Base-by-base conservation (phyloP, 169 alveolate species). In the Toxoplasma gondii region DNA sequence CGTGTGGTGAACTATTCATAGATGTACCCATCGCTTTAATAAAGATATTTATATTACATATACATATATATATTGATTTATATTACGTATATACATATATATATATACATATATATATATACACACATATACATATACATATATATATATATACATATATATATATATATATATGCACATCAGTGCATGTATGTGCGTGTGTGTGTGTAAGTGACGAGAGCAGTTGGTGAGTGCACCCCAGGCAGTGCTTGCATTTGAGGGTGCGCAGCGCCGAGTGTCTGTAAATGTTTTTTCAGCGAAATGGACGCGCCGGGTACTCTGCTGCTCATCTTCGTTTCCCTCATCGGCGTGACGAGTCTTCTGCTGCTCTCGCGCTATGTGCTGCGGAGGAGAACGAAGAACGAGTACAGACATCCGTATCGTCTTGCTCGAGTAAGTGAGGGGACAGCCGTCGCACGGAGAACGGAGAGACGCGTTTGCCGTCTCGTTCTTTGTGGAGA, bases 291-390 rank as follows among this genome's bases (percentile, higher is more conserved):
- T 31, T 74, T 1, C 84, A 74, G 45, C 22, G 84, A 74, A 16
- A 2, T 31, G 2, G 43, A 74, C 1, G 45, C 45, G 39, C 84
- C 49, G 7, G 84, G 27, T 16, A 31, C 27, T 4, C 43, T 74
- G 16, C 43, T 74, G 45, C 49, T 74, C 45, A 1, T 74, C 10
- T 36, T 74, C 10, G 84, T 74, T 27, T 74, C 84, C 44, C 39
- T n/a, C 2, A 36, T 36, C 27, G 84, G 84, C 44, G 84, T 74
- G 44, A n/a, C 27, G 27, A 44, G 84, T 4, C 84, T 74, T 9
- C 84, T 74, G 10, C 84, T 74, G 1, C 49, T 74, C 84, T 74
- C 84, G 84, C 84, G 43, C 19, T 74, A 74, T n/a, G 84, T 36
- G 43, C 44, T 74, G 84, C 84, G 84, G 22, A 31, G 84, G 27